Evolutionary conservation across 495 filamentous ascomycete genomes (phyloP), one percentile per base, ranked within the genome.

Genomic region (Penicillium daleae): DNA sequence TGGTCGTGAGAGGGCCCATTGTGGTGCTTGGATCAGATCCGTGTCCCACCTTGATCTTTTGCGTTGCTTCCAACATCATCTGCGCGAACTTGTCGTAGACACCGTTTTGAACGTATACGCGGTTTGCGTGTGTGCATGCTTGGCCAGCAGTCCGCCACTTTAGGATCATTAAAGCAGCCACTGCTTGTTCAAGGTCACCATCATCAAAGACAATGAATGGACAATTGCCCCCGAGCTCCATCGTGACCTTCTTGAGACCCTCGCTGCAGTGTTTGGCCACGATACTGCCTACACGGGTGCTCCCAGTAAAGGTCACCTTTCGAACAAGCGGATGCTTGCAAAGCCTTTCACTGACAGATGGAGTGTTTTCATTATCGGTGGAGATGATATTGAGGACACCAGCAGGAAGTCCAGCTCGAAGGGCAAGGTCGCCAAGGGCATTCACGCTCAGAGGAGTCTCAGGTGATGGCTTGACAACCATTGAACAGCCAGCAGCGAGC

Each of bases 161-260:
- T 7, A 44, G 40, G 7, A 44, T 44, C 40, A 44, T 44, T 2
- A 44, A 9, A 21, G 40, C 40, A 21, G 40, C 40, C 2, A 44
- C 40, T 44, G 40, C 40, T 44, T 44, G 40, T 21, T 44, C 19
- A 7, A 44, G 19, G 19, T 44, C n/a, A 10, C 40, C 40, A 9
- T 44, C 40, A 10, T 44, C 19, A 22, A 44, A 44, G 1, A 44
- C 40, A 10, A 44, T 78, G 71, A 88, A 87, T 0, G 87, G 87
- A 21, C 83, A 83, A 67, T 90, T 89, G 10, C 87, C 87, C 15
- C 87, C 87, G 6, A 89, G 80, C 71, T 90, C 87, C 40, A 89
- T 82, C 2, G 81, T 85, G 6, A 87, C 73, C 12, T 62, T 62
- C 44, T 62, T 89, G 52, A 90, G 66, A 4, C 80, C 80, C 21